phyloP scores from a whole-genome alignment of 495 filamentous ascomycete species.

The Symbiotaphrina buchneri region DNA sequence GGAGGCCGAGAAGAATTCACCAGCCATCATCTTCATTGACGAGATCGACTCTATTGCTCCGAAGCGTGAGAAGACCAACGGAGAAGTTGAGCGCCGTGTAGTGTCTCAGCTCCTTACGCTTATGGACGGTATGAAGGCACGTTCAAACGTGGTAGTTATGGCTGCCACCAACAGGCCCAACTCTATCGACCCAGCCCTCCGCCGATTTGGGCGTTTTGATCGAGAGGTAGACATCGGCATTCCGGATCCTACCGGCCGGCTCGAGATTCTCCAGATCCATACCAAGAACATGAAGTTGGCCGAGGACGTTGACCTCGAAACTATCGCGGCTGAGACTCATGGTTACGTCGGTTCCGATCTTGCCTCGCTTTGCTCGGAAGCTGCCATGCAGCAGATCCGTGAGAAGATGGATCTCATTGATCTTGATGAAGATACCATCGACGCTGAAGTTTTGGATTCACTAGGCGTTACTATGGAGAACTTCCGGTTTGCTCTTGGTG shows the following conservation, averaged over 20 bases:
- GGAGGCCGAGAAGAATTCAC: constrained; percentile 98
- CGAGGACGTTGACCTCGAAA: constrained; percentile 91
- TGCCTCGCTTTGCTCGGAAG: constrained; percentile 96
- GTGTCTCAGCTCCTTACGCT: constrained; percentile 93
- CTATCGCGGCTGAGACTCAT: constrained; percentile 93
- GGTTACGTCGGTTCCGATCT: constrained; percentile 98
- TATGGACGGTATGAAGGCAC: constrained; percentile 99
- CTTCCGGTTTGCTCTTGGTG: constrained; percentile 94
- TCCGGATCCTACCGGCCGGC: constrained; percentile 91
- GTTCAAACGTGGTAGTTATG: constrained; percentile 97
- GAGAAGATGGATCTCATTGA: constrained; percentile 99
- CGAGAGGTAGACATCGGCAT: constrained; percentile 97
- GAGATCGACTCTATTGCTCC: constrained; percentile 97
- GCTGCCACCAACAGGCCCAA: constrained; percentile 94
- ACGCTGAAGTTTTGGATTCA: constrained; percentile 94
- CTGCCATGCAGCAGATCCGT: constrained; percentile 99
- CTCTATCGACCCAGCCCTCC: constrained; percentile 91
- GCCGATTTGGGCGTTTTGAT: constrained; percentile 94
- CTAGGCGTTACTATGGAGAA: constrained; percentile 99
- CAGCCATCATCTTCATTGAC: constrained; percentile 98
- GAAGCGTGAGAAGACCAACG: constrained; percentile 99
- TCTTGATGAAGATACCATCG: constrained; percentile 95
- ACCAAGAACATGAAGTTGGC: constrained; percentile 99
- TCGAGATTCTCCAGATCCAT: constrained; percentile 96
- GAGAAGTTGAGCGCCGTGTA: constrained; percentile 94